phyloP scores from a whole-genome alignment of 2,329 filamentous ascomycete species.

The Phaeosphaeria sp. region DNA sequence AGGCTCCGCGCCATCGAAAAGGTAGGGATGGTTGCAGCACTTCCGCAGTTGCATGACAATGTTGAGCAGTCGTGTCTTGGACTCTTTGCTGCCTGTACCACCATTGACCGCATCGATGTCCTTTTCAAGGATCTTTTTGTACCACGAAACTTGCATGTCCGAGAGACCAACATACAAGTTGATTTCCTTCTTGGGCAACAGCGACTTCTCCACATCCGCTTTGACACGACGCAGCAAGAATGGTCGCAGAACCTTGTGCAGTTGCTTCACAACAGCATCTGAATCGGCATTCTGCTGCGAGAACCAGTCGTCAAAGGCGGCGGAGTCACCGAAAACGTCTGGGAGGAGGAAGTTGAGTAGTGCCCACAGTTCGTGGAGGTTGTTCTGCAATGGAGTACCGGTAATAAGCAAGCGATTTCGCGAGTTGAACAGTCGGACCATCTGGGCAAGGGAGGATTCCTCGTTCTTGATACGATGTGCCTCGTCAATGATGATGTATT shows the following conservation, averaged over 20 bases:
- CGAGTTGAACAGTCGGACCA: constrained; percentile 95
- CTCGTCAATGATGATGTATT: constrained; percentile 99
- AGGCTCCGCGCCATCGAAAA: constrained; percentile 96
- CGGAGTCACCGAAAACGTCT: constrained; percentile 95
- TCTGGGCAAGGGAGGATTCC: constrained; percentile 93
- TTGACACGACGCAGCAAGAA: constrained; percentile 97
- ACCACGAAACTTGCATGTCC: constrained; percentile 99
- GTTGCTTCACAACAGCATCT: constrained; percentile 92
- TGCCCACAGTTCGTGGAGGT: constrained; percentile 96
- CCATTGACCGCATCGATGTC: constrained; percentile 99
- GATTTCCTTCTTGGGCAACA: constrained; percentile 95
- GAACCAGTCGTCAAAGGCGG: constrained; percentile 99
- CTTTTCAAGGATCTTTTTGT: constrained; percentile 98
- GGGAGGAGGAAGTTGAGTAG: constrained; percentile 97
- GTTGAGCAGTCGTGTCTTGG: constrained; percentile 94
- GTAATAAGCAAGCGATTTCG: constrained; percentile 95
- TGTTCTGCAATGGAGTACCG: constrained; percentile 96
- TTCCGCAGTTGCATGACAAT: constrained; percentile 99
- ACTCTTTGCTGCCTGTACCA: constrained; percentile 93
- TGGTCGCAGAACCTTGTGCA: constrained; percentile 89
- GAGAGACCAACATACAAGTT: constrained; percentile 99
- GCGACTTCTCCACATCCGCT: constrained; percentile 95
- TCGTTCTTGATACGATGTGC: constrained; percentile 99
- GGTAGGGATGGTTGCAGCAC: constrained; percentile 97
- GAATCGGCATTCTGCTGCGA: constrained; percentile 88